Percentiles rank a stretch among this genome's conserved stretches.
Evolutionary conservation across 176 grass and related monocot genomes (phyloP).

Genomic region (Pontederia crassipes): DNA sequence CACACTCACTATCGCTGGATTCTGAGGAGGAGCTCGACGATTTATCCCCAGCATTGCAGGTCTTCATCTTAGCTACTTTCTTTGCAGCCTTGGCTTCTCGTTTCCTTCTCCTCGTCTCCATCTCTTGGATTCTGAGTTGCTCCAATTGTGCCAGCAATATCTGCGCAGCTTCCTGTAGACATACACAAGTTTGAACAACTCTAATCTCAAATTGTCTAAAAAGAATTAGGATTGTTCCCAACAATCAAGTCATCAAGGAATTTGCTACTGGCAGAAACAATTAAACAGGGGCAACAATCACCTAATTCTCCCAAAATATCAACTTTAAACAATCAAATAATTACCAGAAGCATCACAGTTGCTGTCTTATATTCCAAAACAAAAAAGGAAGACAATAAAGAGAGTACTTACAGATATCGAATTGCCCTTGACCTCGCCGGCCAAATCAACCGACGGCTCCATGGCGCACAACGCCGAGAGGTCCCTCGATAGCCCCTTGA

Average conservation of each 20-base stretch:
- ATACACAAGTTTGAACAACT: neutral
- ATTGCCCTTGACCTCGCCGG: slow-evolving; percentile 17
- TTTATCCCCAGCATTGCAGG: neutral
- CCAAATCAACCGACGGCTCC: slow-evolving; percentile 7
- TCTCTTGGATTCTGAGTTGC: slow-evolving; percentile 41
- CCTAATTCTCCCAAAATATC: neutral
- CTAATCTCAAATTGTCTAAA: neutral
- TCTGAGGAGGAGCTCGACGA: slow-evolving; percentile 24
- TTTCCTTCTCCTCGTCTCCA: slow-evolving; percentile 24
- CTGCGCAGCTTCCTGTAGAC: slow-evolving; percentile 43
- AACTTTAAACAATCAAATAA: slow-evolving; percentile 4
- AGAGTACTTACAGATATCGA: slow-evolving; percentile 23
- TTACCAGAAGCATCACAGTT: neutral
- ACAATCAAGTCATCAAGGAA: no score
- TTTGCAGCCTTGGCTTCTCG: slow-evolving; percentile 32
- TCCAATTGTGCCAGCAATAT: slow-evolving; percentile 44
- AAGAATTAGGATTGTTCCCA: neutral
- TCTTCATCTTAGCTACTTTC: slow-evolving; percentile 23
- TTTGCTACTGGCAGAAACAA: no score
- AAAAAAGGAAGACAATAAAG: neutral
- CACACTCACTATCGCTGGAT: slow-evolving; percentile 37
- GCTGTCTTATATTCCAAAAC: neutral
- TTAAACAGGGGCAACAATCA: no score
- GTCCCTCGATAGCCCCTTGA: slow-evolving; percentile 36
- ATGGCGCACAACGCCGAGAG: slow-evolving; percentile 14